Conservation (phyloP, 495 filamentous ascomycete species). For the Penicillium robsamsonii region DNA sequence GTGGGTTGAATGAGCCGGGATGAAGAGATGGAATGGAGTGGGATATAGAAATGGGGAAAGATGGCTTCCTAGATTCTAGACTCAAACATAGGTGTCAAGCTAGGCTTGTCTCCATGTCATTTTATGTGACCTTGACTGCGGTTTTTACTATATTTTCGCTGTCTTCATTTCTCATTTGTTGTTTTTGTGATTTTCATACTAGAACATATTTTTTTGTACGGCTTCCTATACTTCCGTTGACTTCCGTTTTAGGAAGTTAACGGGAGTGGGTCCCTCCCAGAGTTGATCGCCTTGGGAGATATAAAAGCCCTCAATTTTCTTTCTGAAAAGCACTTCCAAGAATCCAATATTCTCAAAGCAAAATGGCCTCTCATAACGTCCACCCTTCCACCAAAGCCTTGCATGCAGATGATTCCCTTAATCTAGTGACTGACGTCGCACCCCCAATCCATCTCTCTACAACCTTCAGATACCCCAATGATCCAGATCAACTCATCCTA, state of each 20-base stretch:
- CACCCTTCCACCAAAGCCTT: constrained; percentile 38
- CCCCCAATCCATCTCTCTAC: constrained; percentile 82
- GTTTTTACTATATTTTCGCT: not conserved
- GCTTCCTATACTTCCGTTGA: not conserved
- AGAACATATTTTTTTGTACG: not conserved
- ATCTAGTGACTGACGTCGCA: constrained; percentile 66
- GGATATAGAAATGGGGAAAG: not conserved
- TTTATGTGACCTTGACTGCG: not conserved
- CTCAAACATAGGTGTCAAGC: not conserved
- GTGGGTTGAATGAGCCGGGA: too few species aligned
- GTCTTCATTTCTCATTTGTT: not conserved
- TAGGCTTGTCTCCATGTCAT: not conserved
- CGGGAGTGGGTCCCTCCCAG: constrained; percentile 19
- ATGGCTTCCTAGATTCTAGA: not conserved
- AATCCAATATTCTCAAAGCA: not conserved
- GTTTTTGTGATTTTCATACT: not conserved
- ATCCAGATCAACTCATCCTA: constrained; percentile 58
- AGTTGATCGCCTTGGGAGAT: not conserved
- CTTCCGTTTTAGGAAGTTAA: constrained; percentile 28
- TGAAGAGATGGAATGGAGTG: not conserved
- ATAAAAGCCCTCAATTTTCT: not conserved
- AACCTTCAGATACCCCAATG: constrained; percentile 69
- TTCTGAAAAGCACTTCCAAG: not conserved
- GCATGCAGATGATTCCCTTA: constrained; percentile 76
- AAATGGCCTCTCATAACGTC: constrained; percentile 17